These are phyloP conservation scores for Auricularia sp. DNA, from an alignment of 768 basidiomycete species.

Conservation along the genomic window DNA sequence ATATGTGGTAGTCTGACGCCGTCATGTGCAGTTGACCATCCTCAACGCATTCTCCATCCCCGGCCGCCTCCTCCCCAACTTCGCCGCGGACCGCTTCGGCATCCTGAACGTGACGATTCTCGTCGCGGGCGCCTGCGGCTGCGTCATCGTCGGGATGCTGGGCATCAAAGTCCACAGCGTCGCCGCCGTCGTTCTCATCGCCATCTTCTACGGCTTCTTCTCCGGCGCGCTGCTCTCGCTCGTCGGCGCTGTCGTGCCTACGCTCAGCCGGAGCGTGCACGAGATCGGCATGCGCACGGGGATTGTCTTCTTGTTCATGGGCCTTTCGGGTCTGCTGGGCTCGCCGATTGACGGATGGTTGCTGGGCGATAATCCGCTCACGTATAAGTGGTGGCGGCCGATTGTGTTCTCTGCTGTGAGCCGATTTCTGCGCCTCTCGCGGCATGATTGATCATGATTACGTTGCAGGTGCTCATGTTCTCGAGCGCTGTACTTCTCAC, in stretches of 20 bases:
- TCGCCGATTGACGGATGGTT: neutral
- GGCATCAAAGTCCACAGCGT: conserved; percentile 19
- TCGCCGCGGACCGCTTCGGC: conserved; percentile 18
- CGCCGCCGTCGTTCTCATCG: conserved; percentile 16
- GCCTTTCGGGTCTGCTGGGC: neutral
- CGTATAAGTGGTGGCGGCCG: neutral
- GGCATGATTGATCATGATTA: neutral
- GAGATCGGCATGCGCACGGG: conserved; percentile 21
- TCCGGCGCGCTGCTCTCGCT: conserved; percentile 21
- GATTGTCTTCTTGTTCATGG: conserved; percentile 11
- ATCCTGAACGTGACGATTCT: conserved; percentile 40
- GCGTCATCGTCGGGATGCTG: conserved; percentile 49
- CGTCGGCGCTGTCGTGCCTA: conserved; percentile 10
- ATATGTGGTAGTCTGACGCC: too few species aligned
- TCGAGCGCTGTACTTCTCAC: neutral
- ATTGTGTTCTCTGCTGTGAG: neutral
- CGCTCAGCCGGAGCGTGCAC: neutral
- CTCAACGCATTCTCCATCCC: conserved; percentile 18
- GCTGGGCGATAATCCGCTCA: neutral
- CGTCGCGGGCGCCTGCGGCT: conserved; percentile 50
- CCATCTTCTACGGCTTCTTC: conserved; percentile 18
- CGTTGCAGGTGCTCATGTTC: neutral
- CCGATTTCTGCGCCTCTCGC: neutral
- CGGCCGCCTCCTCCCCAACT: conserved; percentile 18
- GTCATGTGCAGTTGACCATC: conserved; percentile 17